These are phyloP conservation scores for Populus tomentosa DNA, from an alignment of 441 rosid genomes.

Conservation along the genomic window DNA sequence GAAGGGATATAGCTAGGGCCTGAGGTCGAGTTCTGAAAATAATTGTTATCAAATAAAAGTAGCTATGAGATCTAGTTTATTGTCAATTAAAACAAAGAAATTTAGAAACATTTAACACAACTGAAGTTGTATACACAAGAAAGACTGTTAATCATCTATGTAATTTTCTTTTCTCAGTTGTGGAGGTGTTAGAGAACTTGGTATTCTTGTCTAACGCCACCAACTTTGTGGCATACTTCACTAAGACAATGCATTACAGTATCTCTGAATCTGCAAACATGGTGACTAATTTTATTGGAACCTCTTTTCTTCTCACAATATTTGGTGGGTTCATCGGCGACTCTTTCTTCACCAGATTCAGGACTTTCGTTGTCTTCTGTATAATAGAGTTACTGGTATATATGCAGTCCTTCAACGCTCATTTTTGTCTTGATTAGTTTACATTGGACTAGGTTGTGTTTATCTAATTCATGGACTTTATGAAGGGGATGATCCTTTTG, in stretches of 20 bases:
- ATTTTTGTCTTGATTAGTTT: not conserved
- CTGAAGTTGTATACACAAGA: not conserved
- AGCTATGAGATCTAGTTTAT: not conserved
- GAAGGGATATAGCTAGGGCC: too few relatives aligned
- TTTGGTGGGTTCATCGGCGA: conserved; percentile 54
- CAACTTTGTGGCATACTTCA: conserved; percentile 45
- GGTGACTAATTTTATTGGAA: conserved; percentile 60
- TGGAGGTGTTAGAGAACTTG: conserved; percentile 58
- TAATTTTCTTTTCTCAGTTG: conserved; percentile 25
- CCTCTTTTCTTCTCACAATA: conserved; percentile 55
- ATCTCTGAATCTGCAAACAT: conserved; percentile 53
- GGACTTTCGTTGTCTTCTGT: conserved; percentile 40
- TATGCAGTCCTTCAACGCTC: not conserved
- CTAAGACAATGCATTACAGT: conserved; percentile 43
- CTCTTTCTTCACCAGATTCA: conserved; percentile 50
- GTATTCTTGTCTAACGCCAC: conserved; percentile 50
- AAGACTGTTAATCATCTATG: not conserved
- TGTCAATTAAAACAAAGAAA: not conserved
- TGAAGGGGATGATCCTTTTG: conserved; percentile 45
- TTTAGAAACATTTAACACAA: not conserved
- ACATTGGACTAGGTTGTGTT: not conserved
- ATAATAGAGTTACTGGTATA: conserved; percentile 40
- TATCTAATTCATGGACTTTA: not conserved
- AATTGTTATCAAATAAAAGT: too few relatives aligned
- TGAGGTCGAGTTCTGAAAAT: too few relatives aligned